Base-by-base conservation (phyloP, 805 yeast species). In the Clavispora santaluciae region DNA sequence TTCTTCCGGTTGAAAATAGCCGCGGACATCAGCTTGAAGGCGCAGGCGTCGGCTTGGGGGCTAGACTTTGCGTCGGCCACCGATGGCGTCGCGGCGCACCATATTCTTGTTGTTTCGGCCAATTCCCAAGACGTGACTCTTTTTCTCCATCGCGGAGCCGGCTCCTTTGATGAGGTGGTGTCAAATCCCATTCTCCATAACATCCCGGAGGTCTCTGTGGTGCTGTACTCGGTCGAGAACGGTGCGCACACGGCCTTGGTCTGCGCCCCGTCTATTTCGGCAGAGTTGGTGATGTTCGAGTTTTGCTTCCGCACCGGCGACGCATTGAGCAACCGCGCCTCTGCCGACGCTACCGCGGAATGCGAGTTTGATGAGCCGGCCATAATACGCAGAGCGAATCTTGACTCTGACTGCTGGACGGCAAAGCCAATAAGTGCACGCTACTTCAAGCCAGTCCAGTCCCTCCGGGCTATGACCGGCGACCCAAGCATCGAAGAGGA, bases 21-120 rank as follows among this genome's bases (percentile, higher is more conserved):
- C 5, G 55, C 68, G 2, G 63, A 55, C 16, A 51, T 59, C 25
- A 53, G 49, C 20, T 40, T 73, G 3, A 61, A 57, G 23, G 49
- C 73, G 35, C 61, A 61, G 5, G 59, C 73, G 1, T 77, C 84
- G 1, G 77, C 73, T 2, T 83, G 89, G 89, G 86, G 86, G 0
- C 49, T 78, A 15, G 85, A 79, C 50, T 57, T 73, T 28, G 47
- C 57, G n/a, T 35, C 51, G 2, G 52, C 53, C 21, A 22, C 31
- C 5, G 55, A 48, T 17, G 57, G 55, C 8, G 12, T 2, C 12
- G 52, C 49, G 3, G 22, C 45, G 34, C 64, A 57, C 26, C 54
- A 65, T 40, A 40, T 75, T 31, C 45, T 81, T 11, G 75, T 64
- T 0, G 68, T 72, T 0, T 73, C 84, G 0, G 85, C 79, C 46